Base-by-base conservation (phyloP, 1,139 yeast genomes). In the Petasospora fabianii region DNA sequence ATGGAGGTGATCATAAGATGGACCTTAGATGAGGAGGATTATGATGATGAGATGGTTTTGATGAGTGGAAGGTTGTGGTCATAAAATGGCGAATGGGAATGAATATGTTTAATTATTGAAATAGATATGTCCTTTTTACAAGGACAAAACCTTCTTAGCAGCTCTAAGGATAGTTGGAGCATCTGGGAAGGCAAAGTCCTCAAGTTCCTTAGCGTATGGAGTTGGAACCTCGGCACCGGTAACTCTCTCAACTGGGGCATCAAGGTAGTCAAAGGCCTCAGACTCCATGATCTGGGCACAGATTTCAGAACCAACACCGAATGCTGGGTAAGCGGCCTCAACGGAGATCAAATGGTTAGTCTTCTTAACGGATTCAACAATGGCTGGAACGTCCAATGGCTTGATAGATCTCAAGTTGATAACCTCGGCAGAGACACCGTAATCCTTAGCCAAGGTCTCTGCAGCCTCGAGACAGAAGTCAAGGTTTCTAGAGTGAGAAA, bases 161-260 rank as follows among this genome's bases (percentile, higher is more conserved):
- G 96, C 97, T 75, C 92, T 84, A 63, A 85, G 76, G 57, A 94
- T 84, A 53, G 88, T 79, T 61, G 87, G 95, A 45, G 85, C 77
- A 65, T 90, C 96, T 65, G 98, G 98, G 96, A 94, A 92, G 43
- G 98, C 97, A 64, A 92, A 86, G 71, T 85, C 95, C 77, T 94
- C 99, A 64, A 94, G 79, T 70, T 84, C 94, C 68, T 81, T 78
- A 55, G 97, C 96, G 65, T 94, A 94, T 51, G 99, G 99, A 55
- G 98, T 94, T 64, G 99, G 98, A 27, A 90, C 97, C 71, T 94
- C 99, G 62, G 97, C 95, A 66, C 98, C 98, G 46, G 98, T 94
- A 59, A 90, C 94, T 76, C 98, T 87, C 71, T 84, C 95, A 54
- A 92, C 92, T 55, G 99, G 99, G 49, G 98, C 96, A 68, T 94